Base-by-base conservation (phyloP, 441 rosid species). In the California macrophylla region DNA sequence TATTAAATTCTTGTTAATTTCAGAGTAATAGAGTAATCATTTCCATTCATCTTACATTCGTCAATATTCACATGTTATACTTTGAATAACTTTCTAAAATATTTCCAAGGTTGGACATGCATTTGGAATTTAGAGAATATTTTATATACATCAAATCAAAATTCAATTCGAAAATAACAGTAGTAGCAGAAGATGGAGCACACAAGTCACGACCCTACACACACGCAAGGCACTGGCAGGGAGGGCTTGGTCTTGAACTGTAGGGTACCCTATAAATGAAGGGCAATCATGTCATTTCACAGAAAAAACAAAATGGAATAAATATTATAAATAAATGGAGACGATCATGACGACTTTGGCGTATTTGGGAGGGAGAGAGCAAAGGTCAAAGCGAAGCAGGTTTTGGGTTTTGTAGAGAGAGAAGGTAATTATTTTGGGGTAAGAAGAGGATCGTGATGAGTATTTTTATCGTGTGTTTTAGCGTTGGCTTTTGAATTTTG, bases 361-460 rank as follows among this genome's bases (percentile, higher is more conserved):
- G 61, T 54, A 54, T 54, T 21, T 9, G 65, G 47, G 71, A 67
- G 50, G 69, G 47, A 69, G 64, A 47, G 47, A 24, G 66, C 81
- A 70, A 75, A 83, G 90, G 97, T 91, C 97, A 88, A 90, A 84
- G 86, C 66, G 78, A 73, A 75, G 91, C 86, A 83, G 91, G 47
- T 32, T 84, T 88, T 80, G 18, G 69, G 38, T 63, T 45, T 75
- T 64, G 81, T 72, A n/a, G 67, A 23, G 5, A 23, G 34, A 64
- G 13, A 52, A 72, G 50, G 78, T 77, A 70, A 82, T 82, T 79
- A 82, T 76, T 80, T 78, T 60, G 73, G 42, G 74, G 56, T 30
- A 72, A 66, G 66, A 34, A 82, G 82, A 76, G 77, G 68, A 85
- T 80, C 82, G 83, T 79, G 85, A 85, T 66, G 64, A 66, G 74